Base-by-base conservation (phyloP, 2,329 filamentous ascomycete genomes). In the Metarhizium robertsii region DNA sequence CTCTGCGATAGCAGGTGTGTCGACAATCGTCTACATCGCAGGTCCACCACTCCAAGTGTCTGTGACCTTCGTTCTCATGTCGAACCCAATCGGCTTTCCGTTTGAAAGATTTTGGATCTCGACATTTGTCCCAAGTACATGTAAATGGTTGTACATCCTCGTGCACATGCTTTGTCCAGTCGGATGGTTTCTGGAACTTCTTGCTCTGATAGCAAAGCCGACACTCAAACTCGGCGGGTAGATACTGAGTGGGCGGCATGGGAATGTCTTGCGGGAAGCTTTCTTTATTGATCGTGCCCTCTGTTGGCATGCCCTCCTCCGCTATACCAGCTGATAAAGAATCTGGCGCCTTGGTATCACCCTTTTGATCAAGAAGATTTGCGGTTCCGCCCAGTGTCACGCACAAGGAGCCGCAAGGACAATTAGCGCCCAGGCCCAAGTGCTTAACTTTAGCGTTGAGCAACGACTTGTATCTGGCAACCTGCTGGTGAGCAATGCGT, bases 101-200 rank as follows among this genome's bases (percentile, higher is more conserved):
- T 72, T 96, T 96, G 76, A 96, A 96, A 40, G 90, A 91, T 70
- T 95, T 95, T 18, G 88, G 85, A 50, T 95, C 90, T 8, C 81
- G 80, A 66, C 92, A 96, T 52, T 83, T 79, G 2, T 87, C 84
- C 74, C 92, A 96, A 0, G 91, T 96, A 71, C 92, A 96, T 3
- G 90, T 95, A 62, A 96, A 96, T 0, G 92, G 92, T 66, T 94
- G 88, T 1, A 96, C 84, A 67, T 96, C 92, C 70, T 96, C 92
- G 63, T 95, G 90, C 1, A 96, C 89, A 65, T 96, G 92, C 68
- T 96, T 96, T 1, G 91, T 95, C 92, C 92, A 96, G 70, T 96
- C 92, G 0, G 91, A 96, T 16, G 91, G 92, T 69, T 96, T 96
- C 63, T 86, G 83, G 63, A 94, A 91, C 64, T 85, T 90, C 75